A percentile compares a stretch with the other conserved stretches of the same genome.
These are phyloP conservation scores for Pisolithus tinctorius DNA, from an alignment of 768 basidiomycete genomes.

Conservation along the genomic window DNA sequence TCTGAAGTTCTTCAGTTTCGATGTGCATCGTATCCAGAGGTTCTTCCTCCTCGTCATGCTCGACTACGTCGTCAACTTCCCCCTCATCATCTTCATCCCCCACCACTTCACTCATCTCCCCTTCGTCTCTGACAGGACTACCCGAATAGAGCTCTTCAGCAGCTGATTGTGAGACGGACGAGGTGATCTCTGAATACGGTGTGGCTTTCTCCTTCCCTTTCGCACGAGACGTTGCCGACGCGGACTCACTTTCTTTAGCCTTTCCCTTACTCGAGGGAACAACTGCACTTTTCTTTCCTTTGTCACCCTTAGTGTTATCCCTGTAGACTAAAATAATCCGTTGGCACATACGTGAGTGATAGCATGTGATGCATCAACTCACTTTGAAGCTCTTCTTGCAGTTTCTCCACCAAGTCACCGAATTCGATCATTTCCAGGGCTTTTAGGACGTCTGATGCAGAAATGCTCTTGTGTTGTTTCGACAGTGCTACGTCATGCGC, in stretches of 20 bases:
- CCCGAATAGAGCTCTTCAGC: conserved; percentile 20
- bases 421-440: conserved; percentile 78
- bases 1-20: conserved; percentile 37
- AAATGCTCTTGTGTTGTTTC: conserved; percentile 82
- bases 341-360: not conserved
- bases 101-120: conserved; percentile 28
- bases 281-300: conserved; percentile 30
- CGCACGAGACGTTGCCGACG: conserved; percentile 22
- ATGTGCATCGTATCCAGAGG: conserved; percentile 36
- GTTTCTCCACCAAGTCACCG: conserved; percentile 55
- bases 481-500: conserved; percentile 85
- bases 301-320: conserved; percentile 55
- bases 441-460: conserved; percentile 84
- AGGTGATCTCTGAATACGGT: conserved; percentile 23
- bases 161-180: conserved; percentile 19
- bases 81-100: conserved; percentile 22
- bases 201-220: conserved; percentile 27
- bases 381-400: conserved; percentile 64
- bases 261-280: conserved; percentile 25
- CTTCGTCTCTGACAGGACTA: conserved; percentile 20
- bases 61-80: conserved; percentile 19
- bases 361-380: conserved; percentile 13
- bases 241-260: conserved; percentile 25
- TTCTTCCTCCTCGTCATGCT: conserved; percentile 34
- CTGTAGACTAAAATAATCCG: conserved; percentile 48